A percentile compares a stretch with the other conserved stretches of the same genome.
phyloP scores from a whole-genome alignment of 805 yeast species.

The Lachancea sp. region DNA sequence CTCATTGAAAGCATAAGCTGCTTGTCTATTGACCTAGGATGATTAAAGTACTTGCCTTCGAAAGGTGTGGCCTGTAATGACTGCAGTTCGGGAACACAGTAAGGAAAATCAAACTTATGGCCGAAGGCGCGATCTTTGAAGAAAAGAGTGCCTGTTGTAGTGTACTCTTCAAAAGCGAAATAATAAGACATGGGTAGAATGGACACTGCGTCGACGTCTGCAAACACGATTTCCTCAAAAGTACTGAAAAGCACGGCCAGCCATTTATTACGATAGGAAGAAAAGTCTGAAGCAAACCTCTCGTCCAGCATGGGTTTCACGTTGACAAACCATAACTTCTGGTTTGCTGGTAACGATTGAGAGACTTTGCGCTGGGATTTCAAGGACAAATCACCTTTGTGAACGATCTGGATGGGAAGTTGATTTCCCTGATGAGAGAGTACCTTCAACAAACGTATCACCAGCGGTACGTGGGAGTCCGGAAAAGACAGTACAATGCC shows the following conservation, averaged over 20 bases:
- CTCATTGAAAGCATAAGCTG: conserved; percentile 6
- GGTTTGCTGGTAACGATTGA: conserved; percentile 25
- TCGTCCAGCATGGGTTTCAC: conserved; percentile 19
- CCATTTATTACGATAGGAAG: conserved; percentile 40
- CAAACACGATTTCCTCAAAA: conserved; percentile 42
- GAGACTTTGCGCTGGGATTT: conserved; percentile 29
- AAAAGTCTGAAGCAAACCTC: conserved; percentile 23
- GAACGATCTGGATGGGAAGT: conserved; percentile 39
- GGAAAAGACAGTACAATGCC: conserved; percentile 19
- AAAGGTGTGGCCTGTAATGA: conserved; percentile 41
- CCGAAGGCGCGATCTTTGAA: conserved; percentile 38
- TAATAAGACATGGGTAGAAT: conserved; percentile 33
- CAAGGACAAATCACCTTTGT: conserved; percentile 32
- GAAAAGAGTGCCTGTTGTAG: conserved; percentile 37
- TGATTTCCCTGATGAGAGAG: conserved; percentile 32
- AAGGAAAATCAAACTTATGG: conserved; percentile 25
- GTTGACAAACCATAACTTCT: conserved; percentile 40
- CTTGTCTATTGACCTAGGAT: conserved; percentile 15
- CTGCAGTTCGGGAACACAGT: conserved; percentile 38
- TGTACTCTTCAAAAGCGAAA: conserved; percentile 33
- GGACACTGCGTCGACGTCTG: conserved; percentile 49
- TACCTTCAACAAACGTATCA: conserved; percentile 36
- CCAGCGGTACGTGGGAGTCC: conserved; percentile 26
- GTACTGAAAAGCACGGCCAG: conserved; percentile 43
- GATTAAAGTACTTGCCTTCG: conserved; percentile 36